Conservation (phyloP, 2,329 filamentous ascomycete genomes). For the Pyrenochaeta sp. region DNA sequence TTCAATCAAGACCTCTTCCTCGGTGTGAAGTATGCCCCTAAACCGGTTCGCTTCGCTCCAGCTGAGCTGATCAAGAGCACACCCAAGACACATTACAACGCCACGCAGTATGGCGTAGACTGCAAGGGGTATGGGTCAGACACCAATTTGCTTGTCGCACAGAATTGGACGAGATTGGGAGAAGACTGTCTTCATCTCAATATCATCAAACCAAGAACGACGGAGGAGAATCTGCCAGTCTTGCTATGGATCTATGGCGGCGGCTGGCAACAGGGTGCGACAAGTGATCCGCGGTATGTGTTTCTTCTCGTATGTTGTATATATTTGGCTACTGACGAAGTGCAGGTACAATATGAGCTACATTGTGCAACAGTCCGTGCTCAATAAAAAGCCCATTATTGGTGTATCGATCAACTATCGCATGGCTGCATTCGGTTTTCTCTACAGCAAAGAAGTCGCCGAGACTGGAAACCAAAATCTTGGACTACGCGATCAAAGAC, state of each 20-base stretch:
- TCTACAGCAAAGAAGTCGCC: constrained; percentile 53
- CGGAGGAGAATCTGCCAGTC: constrained; percentile 30
- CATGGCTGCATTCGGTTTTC: constrained; percentile 60
- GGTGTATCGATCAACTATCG: constrained; percentile 57
- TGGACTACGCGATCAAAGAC: constrained; percentile 70
- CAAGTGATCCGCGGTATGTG: constrained; percentile 39
- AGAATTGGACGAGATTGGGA: constrained; percentile 33
- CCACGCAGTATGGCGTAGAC: constrained; percentile 35
- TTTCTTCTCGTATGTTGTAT: background rate
- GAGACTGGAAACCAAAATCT: constrained; percentile 52
- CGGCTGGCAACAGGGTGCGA: constrained; percentile 43
- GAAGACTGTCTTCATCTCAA: constrained; percentile 59
- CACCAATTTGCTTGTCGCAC: constrained; percentile 29
- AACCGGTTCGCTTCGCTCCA: constrained; percentile 36
- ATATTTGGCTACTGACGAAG: background rate
- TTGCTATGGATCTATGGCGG: constrained; percentile 47
- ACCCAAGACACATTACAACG: constrained; percentile 24
- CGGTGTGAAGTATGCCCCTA: constrained; percentile 41
- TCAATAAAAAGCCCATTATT: constrained; percentile 42
- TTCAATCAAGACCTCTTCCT: constrained; percentile 43
- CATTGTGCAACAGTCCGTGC: constrained; percentile 39
- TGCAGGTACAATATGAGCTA: constrained; percentile 42
- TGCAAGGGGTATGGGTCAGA: constrained; percentile 39
- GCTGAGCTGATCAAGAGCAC: constrained; percentile 23
- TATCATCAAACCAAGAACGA: constrained; percentile 33